Percentiles rank a stretch among this genome's conserved stretches.
Evolutionary conservation across 352 stramenopile species (phyloP).

Genomic region (Plasmopara viticola): DNA sequence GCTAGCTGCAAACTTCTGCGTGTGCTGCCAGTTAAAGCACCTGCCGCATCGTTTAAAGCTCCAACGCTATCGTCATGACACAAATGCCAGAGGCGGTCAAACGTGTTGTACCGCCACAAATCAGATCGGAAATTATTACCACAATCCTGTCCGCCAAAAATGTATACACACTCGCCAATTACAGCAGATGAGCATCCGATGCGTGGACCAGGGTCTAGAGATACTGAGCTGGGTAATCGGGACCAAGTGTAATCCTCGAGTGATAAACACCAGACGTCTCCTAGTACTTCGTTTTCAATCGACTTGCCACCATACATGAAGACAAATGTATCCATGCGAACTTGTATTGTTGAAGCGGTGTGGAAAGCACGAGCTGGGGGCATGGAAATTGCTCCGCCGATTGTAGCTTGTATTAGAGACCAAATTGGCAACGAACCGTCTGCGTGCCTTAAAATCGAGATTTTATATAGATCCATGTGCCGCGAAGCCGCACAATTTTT

Average conservation of each 20-base stretch:
- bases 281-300: constrained; percentile 60
- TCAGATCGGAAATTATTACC: constrained; percentile 73
- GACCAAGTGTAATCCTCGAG: constrained; percentile 80
- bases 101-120: constrained; percentile 84
- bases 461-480: constrained; percentile 85
- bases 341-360: constrained; percentile 50
- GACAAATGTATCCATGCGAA: constrained; percentile 71
- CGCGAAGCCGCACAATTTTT: constrained; percentile 58
- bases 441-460: constrained; percentile 39
- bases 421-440: constrained; percentile 69
- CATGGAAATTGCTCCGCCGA: constrained; percentile 59
- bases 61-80: constrained; percentile 78
- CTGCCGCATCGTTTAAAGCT: constrained; percentile 15
- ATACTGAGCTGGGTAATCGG: constrained; percentile 59
- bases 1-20: constrained; percentile 38
- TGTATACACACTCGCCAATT: constrained; percentile 77
- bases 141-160: constrained; percentile 78
- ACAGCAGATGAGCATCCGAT: constrained; percentile 59
- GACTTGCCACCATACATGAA: constrained; percentile 82
- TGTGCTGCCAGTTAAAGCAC: constrained; percentile 1
- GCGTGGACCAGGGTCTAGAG: constrained; percentile 66
- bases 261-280: constrained; percentile 78
- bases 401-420: constrained; percentile 64
- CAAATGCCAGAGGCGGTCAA: constrained; percentile 82
- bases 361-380: constrained; percentile 65